Percentiles rank a stretch among this genome's conserved stretches.
These are phyloP conservation scores for Verticillium nubilum DNA, from an alignment of 2,329 filamentous ascomycete genomes.

Conservation along the genomic window DNA sequence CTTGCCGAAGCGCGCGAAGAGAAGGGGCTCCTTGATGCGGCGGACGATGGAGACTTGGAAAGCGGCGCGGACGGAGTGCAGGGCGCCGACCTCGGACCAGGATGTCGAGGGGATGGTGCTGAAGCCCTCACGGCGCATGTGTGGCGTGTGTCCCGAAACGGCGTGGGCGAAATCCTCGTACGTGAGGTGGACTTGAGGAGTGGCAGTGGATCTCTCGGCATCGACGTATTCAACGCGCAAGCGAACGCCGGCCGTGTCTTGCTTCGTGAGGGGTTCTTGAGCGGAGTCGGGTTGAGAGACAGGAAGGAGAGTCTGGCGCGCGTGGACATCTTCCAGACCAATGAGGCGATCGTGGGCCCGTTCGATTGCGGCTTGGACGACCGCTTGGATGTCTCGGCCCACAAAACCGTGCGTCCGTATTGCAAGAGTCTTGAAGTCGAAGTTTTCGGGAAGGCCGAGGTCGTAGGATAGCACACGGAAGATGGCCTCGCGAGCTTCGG, in stretches of 20 bases:
- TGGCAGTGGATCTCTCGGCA: conserved; percentile 14
- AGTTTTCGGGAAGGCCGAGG: conserved; percentile 57
- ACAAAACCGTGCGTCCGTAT: conserved; percentile 90
- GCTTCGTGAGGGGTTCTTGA: conserved; percentile 1
- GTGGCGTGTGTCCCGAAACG: conserved; percentile 58
- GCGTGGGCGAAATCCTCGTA: conserved; percentile 68
- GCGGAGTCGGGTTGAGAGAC: conserved; percentile 3
- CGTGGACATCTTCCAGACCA: conserved; percentile 20
- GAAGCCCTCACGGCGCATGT: conserved; percentile 82
- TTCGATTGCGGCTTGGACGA: conserved; percentile 42
- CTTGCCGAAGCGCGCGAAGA: conserved; percentile 73
- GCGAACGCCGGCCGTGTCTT: neutral
- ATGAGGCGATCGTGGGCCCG: conserved; percentile 26
- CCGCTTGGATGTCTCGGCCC: conserved; percentile 74
- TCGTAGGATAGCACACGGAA: conserved; percentile 66
- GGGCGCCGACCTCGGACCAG: conserved; percentile 86
- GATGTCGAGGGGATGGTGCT: conserved; percentile 90
- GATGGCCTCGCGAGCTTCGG: conserved; percentile 71
- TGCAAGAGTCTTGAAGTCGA: conserved; percentile 70
- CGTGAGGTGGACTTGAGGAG: conserved; percentile 21
- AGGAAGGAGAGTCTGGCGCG: neutral
- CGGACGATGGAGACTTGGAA: conserved; percentile 83
- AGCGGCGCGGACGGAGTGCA: conserved; percentile 72
- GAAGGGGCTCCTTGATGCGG: conserved; percentile 76
- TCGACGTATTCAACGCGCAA: conserved; percentile 10